Evolutionary conservation across 192 early-diverging fungal genomes (phyloP).

Genomic region (Gryganskiella cystojenkinii): DNA sequence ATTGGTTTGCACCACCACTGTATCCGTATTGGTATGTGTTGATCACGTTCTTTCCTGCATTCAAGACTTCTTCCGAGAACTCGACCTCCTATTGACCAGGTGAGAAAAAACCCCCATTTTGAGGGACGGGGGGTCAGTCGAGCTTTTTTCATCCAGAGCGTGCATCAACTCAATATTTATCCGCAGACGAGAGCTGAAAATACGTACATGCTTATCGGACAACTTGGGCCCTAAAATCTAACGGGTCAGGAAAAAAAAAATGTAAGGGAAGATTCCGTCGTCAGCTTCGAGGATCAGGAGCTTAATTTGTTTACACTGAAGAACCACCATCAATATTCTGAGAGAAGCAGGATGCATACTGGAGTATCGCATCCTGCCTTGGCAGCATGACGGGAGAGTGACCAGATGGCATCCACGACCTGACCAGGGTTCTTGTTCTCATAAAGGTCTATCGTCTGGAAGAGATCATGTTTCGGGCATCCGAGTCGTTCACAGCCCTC

Average conservation of each 20-base stretch:
- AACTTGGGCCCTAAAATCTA: slow-evolving; percentile 79
- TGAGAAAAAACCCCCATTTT: not conserved
- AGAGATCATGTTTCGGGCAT: slow-evolving; percentile 76
- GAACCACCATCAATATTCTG: too few species aligned
- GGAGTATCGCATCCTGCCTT: slow-evolving; percentile 63
- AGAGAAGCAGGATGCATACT: slow-evolving; percentile 16
- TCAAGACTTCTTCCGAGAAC: slow-evolving; percentile 72
- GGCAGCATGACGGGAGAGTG: slow-evolving; percentile 75
- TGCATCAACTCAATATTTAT: too few species aligned
- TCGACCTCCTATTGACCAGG: slow-evolving; percentile 52
- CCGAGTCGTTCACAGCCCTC: slow-evolving; percentile 66
- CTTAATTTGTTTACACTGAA: too few species aligned
- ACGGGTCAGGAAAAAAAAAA: not conserved
- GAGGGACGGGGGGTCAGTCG: too few species aligned
- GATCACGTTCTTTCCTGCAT: slow-evolving; percentile 65
- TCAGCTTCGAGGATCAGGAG: too few species aligned
- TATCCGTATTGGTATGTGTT: slow-evolving; percentile 62
- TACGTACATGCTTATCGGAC: slow-evolving; percentile 66
- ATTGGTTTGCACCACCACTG: slow-evolving; percentile 51
- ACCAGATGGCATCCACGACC: slow-evolving; percentile 79
- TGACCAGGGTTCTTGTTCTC: slow-evolving; percentile 77
- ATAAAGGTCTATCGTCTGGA: slow-evolving; percentile 85
- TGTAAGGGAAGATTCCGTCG: too few species aligned
- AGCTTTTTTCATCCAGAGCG: too few species aligned
- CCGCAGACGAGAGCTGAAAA: not conserved